Evolutionary conservation across 2,329 filamentous ascomycete species (phyloP).

Genomic region (Amylocarpus encephaloides): DNA sequence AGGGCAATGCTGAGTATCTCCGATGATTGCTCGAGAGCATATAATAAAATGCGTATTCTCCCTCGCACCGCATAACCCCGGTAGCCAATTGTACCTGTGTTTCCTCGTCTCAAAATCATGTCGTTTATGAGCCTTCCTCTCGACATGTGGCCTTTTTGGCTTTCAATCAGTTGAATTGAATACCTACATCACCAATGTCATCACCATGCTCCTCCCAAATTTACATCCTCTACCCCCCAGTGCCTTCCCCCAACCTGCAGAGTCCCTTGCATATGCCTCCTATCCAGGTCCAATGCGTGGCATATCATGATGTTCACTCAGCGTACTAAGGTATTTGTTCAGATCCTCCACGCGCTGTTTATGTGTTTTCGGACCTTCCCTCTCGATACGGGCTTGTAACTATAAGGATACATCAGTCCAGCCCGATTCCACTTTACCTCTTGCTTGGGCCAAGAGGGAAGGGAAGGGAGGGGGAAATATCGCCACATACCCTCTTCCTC

Average conservation of each 20-base stretch:
- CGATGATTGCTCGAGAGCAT: too few relatives aligned
- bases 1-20: too few relatives aligned
- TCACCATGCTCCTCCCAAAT: background rate
- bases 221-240: background rate
- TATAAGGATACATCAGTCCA: constrained; percentile 32
- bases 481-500: constrained; percentile 63
- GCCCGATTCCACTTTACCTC: background rate
- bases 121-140: too few relatives aligned
- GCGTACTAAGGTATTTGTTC: constrained; percentile 83
- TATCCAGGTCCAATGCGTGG: constrained; percentile 52
- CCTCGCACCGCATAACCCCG: too few relatives aligned
- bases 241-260: background rate
- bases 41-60: too few relatives aligned
- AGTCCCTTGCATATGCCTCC: constrained; percentile 18
- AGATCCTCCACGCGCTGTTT: constrained; percentile 94
- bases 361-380: constrained; percentile 86
- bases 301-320: constrained; percentile 99
- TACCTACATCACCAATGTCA: too few relatives aligned
- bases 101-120: too few relatives aligned
- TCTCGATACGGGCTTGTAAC: constrained; percentile 73
- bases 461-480: background rate
- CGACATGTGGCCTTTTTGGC: too few relatives aligned
- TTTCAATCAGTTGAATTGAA: too few relatives aligned
- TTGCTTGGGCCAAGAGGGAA: background rate
- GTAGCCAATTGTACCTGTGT: too few relatives aligned